Base-by-base conservation (phyloP, 202 grass and related monocot genomes). In the Carex sylvatica region DNA sequence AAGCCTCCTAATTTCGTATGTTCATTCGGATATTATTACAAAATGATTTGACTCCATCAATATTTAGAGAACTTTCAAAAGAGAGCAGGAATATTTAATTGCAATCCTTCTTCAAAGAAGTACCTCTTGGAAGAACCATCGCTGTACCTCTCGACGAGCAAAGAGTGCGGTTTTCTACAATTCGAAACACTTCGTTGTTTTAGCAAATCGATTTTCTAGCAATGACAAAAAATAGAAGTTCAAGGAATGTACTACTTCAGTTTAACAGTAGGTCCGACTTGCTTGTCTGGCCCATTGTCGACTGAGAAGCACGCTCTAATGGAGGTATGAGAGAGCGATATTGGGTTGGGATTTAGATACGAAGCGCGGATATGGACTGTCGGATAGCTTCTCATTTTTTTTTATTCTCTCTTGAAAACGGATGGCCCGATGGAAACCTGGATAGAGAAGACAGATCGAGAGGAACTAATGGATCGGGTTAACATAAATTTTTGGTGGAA, bases 81-180 rank as follows among this genome's bases (percentile, higher is more conserved):
- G 19, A 12, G n/a, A 9, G 46, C 40, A 54, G 24, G 23, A 31
- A 31, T 31, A 54, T 28, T 74, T 9, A 55, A 75, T 31, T 55
- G 1, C 11, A 51, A 73, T 73, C 69, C n/a, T 65, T 35, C n/a
- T 79, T 70, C 65, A 56, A 18, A 63, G 61, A 79, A 22, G 46
- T 9, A 94, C 94, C 91, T 94, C 83, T 97, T 97, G 59, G 85
- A 4, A 70, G 74, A 73, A 61, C 92, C 94, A 69, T 91, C 88
- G 10, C 74, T 85, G 85, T 92, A 91, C 70, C 81, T 86, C 90
- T 97, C 92, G 56, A 88, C 88, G 15, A 97, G 87, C 82, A 97
- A 75, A 30, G 69, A 77, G 0, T 16, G 85, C 30, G 40, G 74
- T 73, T 87, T 89, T 84, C 94, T 94, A 84, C 74, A 87, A 36